These are phyloP conservation scores for Coniferiporia sulphurascens DNA, from an alignment of 1,284 basidiomycete genomes.

Conservation along the genomic window DNA sequence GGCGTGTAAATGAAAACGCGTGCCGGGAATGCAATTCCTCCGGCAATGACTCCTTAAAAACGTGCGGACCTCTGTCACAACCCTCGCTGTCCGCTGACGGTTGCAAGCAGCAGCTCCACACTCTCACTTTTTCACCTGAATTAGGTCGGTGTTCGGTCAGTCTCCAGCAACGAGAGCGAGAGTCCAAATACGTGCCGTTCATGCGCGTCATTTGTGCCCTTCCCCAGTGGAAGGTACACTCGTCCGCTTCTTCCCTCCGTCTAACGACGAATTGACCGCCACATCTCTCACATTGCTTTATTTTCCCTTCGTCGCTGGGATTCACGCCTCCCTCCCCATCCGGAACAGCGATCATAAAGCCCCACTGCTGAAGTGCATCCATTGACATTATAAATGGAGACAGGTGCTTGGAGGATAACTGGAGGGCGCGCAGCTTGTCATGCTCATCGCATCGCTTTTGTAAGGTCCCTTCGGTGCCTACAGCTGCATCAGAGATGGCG, in stretches of 20 bases:
- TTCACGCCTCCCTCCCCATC: constrained; percentile 51
- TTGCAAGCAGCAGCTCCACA: constrained; percentile 66
- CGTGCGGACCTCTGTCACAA: constrained; percentile 65
- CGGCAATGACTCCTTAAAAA: constrained; percentile 74
- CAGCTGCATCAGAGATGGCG: constrained; percentile 59
- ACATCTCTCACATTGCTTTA: constrained; percentile 77
- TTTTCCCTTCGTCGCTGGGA: constrained; percentile 64
- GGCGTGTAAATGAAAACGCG: constrained; percentile 56
- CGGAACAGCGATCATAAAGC: constrained; percentile 70
- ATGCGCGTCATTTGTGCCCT: constrained; percentile 51
- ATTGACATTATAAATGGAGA: constrained; percentile 52
- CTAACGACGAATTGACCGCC: constrained; percentile 63
- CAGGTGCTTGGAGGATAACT: constrained; percentile 53
- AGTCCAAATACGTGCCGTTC: constrained; percentile 45
- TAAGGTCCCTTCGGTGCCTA: constrained; percentile 76
- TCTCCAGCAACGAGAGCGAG: constrained; percentile 18
- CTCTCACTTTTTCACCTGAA: constrained; percentile 58
- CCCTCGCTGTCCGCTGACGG: constrained; percentile 52
- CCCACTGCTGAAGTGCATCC: constrained; percentile 61
- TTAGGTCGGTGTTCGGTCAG: background rate
- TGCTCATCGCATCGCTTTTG: constrained; percentile 51
- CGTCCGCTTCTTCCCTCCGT: constrained; percentile 48
- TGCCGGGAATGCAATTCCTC: constrained; percentile 68
- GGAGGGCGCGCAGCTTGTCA: constrained; percentile 52
- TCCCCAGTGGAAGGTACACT: constrained; percentile 84